Conservation (phyloP, 164 flowering plant genomes). For the Buxus sempervirens region DNA sequence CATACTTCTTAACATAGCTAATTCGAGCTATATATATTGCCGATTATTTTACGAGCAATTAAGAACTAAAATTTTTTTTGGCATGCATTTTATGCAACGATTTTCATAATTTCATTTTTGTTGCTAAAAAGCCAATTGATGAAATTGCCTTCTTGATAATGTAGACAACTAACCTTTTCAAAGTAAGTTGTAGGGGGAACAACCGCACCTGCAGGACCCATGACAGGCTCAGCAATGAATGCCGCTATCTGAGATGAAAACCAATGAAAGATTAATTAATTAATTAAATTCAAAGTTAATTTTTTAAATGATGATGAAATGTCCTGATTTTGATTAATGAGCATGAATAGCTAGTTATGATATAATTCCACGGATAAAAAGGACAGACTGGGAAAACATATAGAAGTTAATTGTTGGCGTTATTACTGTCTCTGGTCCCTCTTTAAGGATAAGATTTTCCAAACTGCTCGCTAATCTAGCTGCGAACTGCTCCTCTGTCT, state of each 20-base stretch:
- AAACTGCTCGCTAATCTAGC: slow-evolving; percentile 86
- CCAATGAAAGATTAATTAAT: neutral
- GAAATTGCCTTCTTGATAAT: neutral
- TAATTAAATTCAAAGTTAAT: neutral
- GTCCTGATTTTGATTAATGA: too few species aligned
- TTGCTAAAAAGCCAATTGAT: neutral
- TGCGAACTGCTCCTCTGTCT: slow-evolving; percentile 92
- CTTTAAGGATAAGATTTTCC: slow-evolving; percentile 90
- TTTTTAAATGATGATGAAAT: too few species aligned
- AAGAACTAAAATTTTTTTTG: too few species aligned
- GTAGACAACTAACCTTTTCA: slow-evolving; percentile 58
- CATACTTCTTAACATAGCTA: too few species aligned
- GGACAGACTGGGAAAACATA: neutral
- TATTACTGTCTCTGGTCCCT: slow-evolving; percentile 94
- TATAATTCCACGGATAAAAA: too few species aligned
- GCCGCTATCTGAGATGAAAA: slow-evolving; percentile 83
- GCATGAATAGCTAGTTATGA: too few species aligned
- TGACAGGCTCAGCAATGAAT: slow-evolving; percentile 99
- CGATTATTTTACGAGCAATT: too few species aligned
- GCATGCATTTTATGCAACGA: too few species aligned
- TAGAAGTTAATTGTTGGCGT: neutral
- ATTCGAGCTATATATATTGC: too few species aligned
- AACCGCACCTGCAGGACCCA: slow-evolving; percentile 99
- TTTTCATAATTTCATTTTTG: too few species aligned
- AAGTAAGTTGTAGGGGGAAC: slow-evolving; percentile 94